phyloP scores from a whole-genome alignment of 768 basidiomycete species.

The Russula vinacea region DNA sequence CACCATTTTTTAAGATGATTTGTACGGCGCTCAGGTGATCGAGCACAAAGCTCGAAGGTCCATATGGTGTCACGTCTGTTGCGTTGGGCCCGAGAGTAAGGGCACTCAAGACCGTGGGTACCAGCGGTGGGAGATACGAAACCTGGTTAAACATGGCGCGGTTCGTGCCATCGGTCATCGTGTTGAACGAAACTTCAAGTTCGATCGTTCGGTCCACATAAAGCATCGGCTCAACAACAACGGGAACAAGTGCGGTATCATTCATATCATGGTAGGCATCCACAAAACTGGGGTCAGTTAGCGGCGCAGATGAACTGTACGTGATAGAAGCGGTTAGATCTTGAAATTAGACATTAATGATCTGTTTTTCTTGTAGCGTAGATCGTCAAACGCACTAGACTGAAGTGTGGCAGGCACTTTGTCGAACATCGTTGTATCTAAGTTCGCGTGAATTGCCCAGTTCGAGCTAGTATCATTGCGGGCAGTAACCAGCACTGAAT shows the following conservation, averaged over 20 bases:
- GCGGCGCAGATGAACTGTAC: slow-evolving; percentile 54
- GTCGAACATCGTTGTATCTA: slow-evolving; percentile 92
- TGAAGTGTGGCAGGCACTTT: slow-evolving; percentile 64
- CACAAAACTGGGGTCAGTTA: slow-evolving; percentile 53
- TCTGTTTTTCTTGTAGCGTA: background rate
- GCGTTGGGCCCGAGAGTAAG: slow-evolving; percentile 76
- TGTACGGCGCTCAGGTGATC: slow-evolving; percentile 74
- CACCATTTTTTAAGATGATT: slow-evolving; percentile 69
- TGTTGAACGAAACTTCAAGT: slow-evolving; percentile 75
- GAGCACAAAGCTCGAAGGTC: slow-evolving; percentile 71
- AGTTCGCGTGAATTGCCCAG: slow-evolving; percentile 88
- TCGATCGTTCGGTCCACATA: slow-evolving; percentile 56
- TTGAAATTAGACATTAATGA: slow-evolving; percentile 35
- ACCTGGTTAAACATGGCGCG: slow-evolving; percentile 71
- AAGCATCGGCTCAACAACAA: slow-evolving; percentile 49
- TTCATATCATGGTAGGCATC: slow-evolving; percentile 58
- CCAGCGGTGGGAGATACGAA: slow-evolving; percentile 64
- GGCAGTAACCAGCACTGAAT: slow-evolving; percentile 89
- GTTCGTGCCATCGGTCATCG: slow-evolving; percentile 83
- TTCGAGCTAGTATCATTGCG: slow-evolving; percentile 77
- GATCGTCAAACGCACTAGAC: slow-evolving; percentile 54
- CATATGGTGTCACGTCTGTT: slow-evolving; percentile 67
- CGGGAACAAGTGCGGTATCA: slow-evolving; percentile 68
- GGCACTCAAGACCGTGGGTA: slow-evolving; percentile 73
- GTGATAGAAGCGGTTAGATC: slow-evolving; percentile 83